Base-by-base conservation (phyloP, 2,329 filamentous ascomycete genomes). In the Colletotrichum sp. region DNA sequence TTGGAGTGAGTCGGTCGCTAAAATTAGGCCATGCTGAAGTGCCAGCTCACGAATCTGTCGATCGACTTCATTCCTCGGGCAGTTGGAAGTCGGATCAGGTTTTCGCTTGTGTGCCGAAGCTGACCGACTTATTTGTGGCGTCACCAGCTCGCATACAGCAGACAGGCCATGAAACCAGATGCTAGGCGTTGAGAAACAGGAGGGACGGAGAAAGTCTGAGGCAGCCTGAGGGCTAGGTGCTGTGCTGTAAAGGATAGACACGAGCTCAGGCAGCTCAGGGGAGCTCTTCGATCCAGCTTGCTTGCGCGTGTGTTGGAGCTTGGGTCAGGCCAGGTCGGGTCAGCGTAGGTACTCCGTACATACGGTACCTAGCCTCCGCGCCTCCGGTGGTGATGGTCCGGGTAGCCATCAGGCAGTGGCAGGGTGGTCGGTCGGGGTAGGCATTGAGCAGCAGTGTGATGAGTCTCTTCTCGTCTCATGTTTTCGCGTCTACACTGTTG, bases 1-100 rank as follows among this genome's bases (percentile, higher is more conserved):
- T 48, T 52, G 10, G 70, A 69, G 59, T 39, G 71, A 74, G 52
- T 65, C 57, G 43, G 43, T 71, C 55, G 57, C 74, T 77, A 77
- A 74, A 74, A 61, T 72, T 77, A 76, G 76, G 64, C 66, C 60
- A 39, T 60, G 68, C 55, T 61, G 55, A 32, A 57, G 26, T 76
- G 72, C 75, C 75, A 78, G 67, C 77, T 72, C 77, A 76, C 65
- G 67, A 68, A 68, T 61, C 63, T 71, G 70, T 74, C 67, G 68
- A 77, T 76, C 77, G 34, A 61, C 71, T 43, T 77, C 71, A 72
- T 75, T 72, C 71, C 61, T 71, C 24, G 72, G 72, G 39, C 16
- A 64, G 61, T 77, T 64, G 57, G 39, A 16, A 64, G 61, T 77
- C 67, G 57, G 39, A 75, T 63, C 71, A 78, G 57, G 74, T 61